Percentiles rank a stretch among this genome's conserved stretches.
phyloP scores from a whole-genome alignment of 2,329 filamentous ascomycete species.

The Beauveria sp. region DNA sequence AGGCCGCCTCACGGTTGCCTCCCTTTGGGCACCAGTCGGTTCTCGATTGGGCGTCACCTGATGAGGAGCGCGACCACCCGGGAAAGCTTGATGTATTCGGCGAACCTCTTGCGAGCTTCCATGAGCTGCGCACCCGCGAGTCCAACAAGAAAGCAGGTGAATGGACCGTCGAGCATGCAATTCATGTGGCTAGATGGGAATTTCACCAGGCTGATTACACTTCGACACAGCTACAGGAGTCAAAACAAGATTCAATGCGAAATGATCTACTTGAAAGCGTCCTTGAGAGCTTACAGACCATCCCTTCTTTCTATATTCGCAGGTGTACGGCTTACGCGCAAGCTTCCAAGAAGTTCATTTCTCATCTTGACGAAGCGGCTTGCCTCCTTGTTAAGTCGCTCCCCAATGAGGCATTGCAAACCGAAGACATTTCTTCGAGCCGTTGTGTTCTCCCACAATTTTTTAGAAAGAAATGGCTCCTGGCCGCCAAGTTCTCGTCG shows the following conservation, averaged over 20 bases:
- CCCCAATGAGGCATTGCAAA: no score
- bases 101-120: neutral
- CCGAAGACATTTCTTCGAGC: no score
- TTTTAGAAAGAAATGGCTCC: no score
- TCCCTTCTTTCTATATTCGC: no score
- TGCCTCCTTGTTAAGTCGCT: no score
- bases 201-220: neutral
- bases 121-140: neutral
- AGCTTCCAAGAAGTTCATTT: no score
- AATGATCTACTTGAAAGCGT: no score
- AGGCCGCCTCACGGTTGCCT: neutral
- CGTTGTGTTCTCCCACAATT: no score
- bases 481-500: neutral
- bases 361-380: fast-evolving
- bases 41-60: neutral
- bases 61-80: neutral
- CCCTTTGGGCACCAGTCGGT: neutral
- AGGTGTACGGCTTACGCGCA: no score
- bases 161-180: neutral
- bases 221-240: no score
- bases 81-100: neutral
- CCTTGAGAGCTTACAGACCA: no score
- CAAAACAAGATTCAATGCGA: neutral
- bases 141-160: neutral
- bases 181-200: neutral